Evolutionary conservation across 31 red algal species (phyloP), one percentile per base, ranked within the genome.

Genomic region (Porphyra umbilicalis): DNA sequence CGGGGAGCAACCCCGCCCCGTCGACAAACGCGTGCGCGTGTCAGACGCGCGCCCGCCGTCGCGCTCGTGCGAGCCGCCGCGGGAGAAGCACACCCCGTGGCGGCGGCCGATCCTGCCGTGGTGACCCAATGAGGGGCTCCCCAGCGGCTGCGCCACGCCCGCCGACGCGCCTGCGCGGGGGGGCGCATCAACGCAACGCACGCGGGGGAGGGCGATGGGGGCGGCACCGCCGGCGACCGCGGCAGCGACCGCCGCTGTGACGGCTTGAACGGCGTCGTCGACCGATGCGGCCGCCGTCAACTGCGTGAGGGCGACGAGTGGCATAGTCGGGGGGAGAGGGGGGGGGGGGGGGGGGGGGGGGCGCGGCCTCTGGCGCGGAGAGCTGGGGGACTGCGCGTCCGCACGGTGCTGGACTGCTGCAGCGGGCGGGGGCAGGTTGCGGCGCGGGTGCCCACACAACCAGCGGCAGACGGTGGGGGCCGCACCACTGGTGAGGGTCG

Each of bases 1-100:
- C 88, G 76, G 46, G 79, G 16, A 85, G 42, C 14, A 14, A 35
- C 0, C 83, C 83, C 29, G 18, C 40, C 32, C 40, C 35, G 30
- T 33, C 8, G 11, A 91, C 76, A 18, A 91, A 36, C 14, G 80
- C 31, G 38, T 91, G 88, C 20, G 88, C n/a, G n/a, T 87, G 78
- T 91, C 87, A 46, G 82, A 85, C 32, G 87, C 80, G 33, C 74
- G 83, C 33, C 33, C 34, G 37, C 42, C 82, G 79, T 76, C 44
- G 79, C 36, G 71, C 35, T 85, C 39, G 76, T 75, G 83, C 68
- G 46, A 84, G 67, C 75, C 81, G 46, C 79, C 83, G 8, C 78
- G 68, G 4, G 71, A 85, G 7, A 85, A n/a, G 68, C 83, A 85
- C 42, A 85, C 34, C 30, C 39, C 30, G 76, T 85, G 76, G 42